These are phyloP conservation scores for Mimosa bimucronata DNA, from an alignment of 306 rosid genomes.

Conservation along the genomic window DNA sequence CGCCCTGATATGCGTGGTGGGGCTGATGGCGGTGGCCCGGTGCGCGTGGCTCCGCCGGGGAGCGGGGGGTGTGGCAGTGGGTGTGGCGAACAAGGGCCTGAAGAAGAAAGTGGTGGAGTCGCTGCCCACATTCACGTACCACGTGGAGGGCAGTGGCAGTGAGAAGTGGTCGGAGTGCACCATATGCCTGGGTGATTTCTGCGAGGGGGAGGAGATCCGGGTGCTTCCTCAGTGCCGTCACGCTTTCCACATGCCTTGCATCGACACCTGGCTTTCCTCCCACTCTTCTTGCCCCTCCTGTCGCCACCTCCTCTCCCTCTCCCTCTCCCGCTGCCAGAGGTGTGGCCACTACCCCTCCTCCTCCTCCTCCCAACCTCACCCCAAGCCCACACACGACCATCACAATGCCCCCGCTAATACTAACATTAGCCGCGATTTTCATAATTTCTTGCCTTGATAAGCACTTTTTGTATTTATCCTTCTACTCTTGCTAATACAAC, in stretches of 20 bases:
- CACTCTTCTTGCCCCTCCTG: constrained; percentile 85
- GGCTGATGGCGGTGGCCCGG: constrained; percentile 76
- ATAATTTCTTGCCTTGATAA: constrained; percentile 53
- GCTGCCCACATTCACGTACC: constrained; percentile 67
- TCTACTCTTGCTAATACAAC: no score
- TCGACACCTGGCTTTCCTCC: constrained; percentile 76
- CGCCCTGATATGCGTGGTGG: constrained; percentile 79
- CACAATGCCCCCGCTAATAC: constrained; percentile 27
- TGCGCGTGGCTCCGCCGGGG: constrained; percentile 84
- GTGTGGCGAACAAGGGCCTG: constrained; percentile 66
- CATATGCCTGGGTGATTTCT: constrained; percentile 68
- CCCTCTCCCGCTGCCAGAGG: constrained; percentile 74
- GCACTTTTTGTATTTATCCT: constrained; percentile 28
- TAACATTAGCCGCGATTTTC: not conserved
- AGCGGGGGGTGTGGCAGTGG: constrained; percentile 24
- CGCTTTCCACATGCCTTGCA: constrained; percentile 64
- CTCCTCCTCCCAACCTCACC: no score
- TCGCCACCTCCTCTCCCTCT: constrained; percentile 53
- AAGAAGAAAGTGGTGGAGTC: constrained; percentile 82
- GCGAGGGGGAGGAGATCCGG: constrained; percentile 69
- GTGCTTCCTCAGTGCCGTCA: constrained; percentile 79
- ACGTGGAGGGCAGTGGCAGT: constrained; percentile 43
- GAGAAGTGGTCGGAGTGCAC: constrained; percentile 81
- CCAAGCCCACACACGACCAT: no score
- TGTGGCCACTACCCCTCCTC: constrained; percentile 74